Evolutionary conservation across 164 flowering plant genomes (phyloP), one percentile per base, ranked within the genome.

Genomic region (Platanus orientalis): DNA sequence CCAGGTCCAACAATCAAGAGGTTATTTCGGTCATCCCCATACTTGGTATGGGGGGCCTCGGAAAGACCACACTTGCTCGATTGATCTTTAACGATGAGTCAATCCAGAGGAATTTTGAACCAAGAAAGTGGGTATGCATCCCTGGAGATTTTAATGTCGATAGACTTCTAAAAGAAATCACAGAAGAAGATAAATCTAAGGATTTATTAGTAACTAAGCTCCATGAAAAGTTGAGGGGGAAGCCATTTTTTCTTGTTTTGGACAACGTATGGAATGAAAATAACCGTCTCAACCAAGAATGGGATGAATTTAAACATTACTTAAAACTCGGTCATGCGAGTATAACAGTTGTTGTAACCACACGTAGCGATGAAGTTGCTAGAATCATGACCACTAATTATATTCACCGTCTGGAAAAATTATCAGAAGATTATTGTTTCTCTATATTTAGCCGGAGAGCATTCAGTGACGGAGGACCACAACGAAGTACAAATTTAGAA

Each of bases 1-100:
- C 1, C 51, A 7, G 0, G 7, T 17, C 6, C 23, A 9, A 9
- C 7, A 32, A 48, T 48, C 7, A 19, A 5, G 23, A 48, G 23
- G 19, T 48, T 20, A 20, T 48, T 48, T 48, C 51, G 10, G 51
- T 48, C 51, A 48, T 48, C 13, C 23, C 51, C 7, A 48, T 48
- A 48, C 4, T 48, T 3, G 51, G 51, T 2, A 48, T 48, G 51
- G 51, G 14, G 6, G 51, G 51, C 5, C 21, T 48, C 2, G 51
- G 51, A 21, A 48, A 48, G 51, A 48, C 51, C 51, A 48, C 51
- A 19, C 51, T 48, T 48, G 51, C 51, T 48, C 21, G 19, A 48
- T 19, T 48, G 13, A 21, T 48, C 51, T 48, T 7, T 21, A 48
- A 48, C 19, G 51, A 48, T 20, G 7, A 19, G 6, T 20, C 19